Percentiles rank a stretch among this genome's conserved stretches.
These are phyloP conservation scores for Coemansia erecta DNA, from an alignment of 192 early-diverging fungal species.

Conservation along the genomic window DNA sequence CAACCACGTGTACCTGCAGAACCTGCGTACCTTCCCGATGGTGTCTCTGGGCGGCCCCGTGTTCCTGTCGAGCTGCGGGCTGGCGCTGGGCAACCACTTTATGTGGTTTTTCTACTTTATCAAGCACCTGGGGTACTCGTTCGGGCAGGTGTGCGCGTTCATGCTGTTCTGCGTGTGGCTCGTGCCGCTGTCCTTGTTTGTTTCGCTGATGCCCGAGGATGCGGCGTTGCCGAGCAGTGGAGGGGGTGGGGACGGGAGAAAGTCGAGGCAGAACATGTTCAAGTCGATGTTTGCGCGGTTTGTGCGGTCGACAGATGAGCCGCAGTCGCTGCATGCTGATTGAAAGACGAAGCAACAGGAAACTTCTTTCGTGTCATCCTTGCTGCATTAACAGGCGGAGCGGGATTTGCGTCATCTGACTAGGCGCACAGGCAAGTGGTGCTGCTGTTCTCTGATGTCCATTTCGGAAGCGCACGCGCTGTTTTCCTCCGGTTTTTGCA, in stretches of 20 bases:
- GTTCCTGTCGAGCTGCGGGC: conserved; percentile 77
- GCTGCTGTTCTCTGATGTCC: no score
- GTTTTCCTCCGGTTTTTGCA: no score
- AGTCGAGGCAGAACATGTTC: conserved; percentile 35
- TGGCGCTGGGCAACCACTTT: conserved; percentile 88
- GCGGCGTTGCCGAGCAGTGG: conserved; percentile 55
- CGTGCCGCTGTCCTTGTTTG: conserved; percentile 88
- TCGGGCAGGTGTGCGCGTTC: conserved; percentile 83
- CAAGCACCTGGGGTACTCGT: conserved; percentile 59
- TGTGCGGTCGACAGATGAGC: conserved; percentile 8
- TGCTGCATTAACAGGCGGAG: no score
- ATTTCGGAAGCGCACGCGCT: no score
- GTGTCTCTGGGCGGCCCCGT: conserved; percentile 70
- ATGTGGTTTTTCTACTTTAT: conserved; percentile 94
- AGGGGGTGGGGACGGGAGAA: not conserved
- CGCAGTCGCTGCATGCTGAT: conserved; percentile 30
- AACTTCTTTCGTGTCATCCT: not conserved
- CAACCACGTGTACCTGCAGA: conserved; percentile 76
- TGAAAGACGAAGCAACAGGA: conserved; percentile 1
- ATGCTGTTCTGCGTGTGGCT: conserved; percentile 95
- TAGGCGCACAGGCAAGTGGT: no score
- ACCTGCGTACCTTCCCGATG: conserved; percentile 80
- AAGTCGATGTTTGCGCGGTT: conserved; percentile 23
- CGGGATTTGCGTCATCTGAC: no score
- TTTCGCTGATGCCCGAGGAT: conserved; percentile 66